Conservation (phyloP, 306 rosid species). For the Cicer pinnatifidum region DNA sequence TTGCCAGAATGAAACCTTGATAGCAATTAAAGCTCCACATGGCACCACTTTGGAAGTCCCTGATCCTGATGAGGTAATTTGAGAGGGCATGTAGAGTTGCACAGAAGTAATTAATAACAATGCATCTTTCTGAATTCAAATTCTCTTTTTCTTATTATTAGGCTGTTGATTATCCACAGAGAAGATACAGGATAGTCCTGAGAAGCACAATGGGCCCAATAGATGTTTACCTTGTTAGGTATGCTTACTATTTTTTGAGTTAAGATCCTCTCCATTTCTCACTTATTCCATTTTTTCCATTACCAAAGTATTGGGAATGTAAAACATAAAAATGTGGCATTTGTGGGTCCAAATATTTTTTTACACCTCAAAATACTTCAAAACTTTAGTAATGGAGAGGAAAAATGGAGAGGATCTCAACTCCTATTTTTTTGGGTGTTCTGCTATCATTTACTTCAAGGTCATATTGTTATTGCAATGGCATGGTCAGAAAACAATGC, state of each 20-base stretch:
- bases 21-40: slow-evolving; percentile 98
- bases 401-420: too few relatives aligned
- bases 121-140: slow-evolving; percentile 44
- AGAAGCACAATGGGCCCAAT: slow-evolving; percentile 98
- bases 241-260: slow-evolving; percentile 20
- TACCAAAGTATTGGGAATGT: too few relatives aligned
- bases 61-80: slow-evolving; percentile 95
- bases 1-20: slow-evolving; percentile 88
- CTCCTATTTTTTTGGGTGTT: slow-evolving; percentile 18
- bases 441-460: slow-evolving; percentile 21
- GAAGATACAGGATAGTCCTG: slow-evolving; percentile 92
- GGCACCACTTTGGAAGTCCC: slow-evolving; percentile 98
- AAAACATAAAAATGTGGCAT: too few relatives aligned
- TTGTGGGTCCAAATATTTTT: too few relatives aligned
- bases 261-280: too few relatives aligned
- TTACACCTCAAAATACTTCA: too few relatives aligned
- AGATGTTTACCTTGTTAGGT: slow-evolving; percentile 99
- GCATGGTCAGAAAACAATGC: slow-evolving; percentile 37
- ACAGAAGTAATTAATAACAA: slow-evolving; percentile 9
- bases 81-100: slow-evolving; percentile 18
- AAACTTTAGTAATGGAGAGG: too few relatives aligned
- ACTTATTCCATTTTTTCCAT: too few relatives aligned
- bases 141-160: slow-evolving; percentile 52
- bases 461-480: slow-evolving; percentile 38
- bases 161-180: slow-evolving; percentile 95